Percentiles rank a stretch among this genome's conserved stretches.
Evolutionary conservation across 1,284 basidiomycete species (phyloP).

Genomic region (Pseudozyma thailandica): DNA sequence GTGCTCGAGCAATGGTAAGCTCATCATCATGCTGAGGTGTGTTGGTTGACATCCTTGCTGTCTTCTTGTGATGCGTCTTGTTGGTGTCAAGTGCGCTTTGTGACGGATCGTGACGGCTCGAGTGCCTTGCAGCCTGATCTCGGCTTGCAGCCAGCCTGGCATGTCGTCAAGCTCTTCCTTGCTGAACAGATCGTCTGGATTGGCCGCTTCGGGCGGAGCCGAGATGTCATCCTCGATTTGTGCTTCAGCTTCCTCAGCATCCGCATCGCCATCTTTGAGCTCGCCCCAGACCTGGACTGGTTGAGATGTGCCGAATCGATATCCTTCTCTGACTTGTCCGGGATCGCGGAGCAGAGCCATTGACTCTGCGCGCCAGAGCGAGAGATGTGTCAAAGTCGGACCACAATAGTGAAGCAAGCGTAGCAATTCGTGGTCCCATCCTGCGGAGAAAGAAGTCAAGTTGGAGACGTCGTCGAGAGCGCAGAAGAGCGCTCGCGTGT

Average conservation of each 20-base stretch:
- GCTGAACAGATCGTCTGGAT: slow-evolving; percentile 45
- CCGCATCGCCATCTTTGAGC: slow-evolving; percentile 3
- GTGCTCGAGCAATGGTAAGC: slow-evolving; percentile 61
- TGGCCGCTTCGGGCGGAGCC: slow-evolving; percentile 14
- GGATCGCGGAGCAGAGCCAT: slow-evolving; percentile 62
- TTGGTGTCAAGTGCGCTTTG: slow-evolving; percentile 56
- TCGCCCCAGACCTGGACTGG: slow-evolving; percentile 58
- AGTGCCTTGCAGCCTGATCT: slow-evolving; percentile 45
- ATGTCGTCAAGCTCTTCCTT: slow-evolving; percentile 53
- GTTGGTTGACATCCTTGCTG: slow-evolving; percentile 56
- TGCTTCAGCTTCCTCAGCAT: slow-evolving; percentile 13
- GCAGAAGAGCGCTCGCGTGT: slow-evolving; percentile 54
- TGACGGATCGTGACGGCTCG: slow-evolving; percentile 54
- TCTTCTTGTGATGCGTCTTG: slow-evolving; percentile 23
- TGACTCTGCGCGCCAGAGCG: slow-evolving; percentile 64
- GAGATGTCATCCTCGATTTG: not conserved
- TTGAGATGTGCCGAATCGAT: slow-evolving; percentile 42
- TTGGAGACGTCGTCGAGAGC: slow-evolving; percentile 61
- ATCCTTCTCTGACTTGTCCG: slow-evolving; percentile 55
- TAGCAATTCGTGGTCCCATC: slow-evolving; percentile 65
- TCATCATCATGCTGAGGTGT: slow-evolving; percentile 58
- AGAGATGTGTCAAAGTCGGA: slow-evolving; percentile 53
- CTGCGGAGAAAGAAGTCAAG: slow-evolving; percentile 59
- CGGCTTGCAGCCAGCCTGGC: slow-evolving; percentile 63
- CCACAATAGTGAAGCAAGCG: slow-evolving; percentile 63